Evolutionary conservation across 2,329 filamentous ascomycete species (phyloP), one percentile per base, ranked within the genome.

Genomic region (Pseudogymnoascus sp.): DNA sequence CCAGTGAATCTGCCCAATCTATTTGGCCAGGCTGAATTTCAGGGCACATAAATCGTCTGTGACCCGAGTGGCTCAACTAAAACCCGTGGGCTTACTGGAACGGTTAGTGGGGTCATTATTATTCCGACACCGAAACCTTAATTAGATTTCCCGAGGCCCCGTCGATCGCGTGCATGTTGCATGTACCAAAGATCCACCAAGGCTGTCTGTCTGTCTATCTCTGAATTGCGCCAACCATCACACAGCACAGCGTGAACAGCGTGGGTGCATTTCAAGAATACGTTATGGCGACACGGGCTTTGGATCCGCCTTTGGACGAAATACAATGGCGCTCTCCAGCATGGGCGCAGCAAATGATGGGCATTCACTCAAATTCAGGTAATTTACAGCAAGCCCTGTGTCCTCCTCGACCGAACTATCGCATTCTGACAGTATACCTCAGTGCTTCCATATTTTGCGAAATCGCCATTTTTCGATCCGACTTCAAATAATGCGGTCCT

Each of bases 401-500:
- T 31, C 37, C 21, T 34, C 12, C 28, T 62, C 18, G 40, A 62
- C 21, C 11, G 25, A 38, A 18, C 12, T 28, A 12, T 16, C 9
- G 18, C 34, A 14, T 21, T 12, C 59, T 60, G 31, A 60, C 38
- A 34, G n/a, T 56, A 5, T 56, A 12, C 28, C 21, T n/a, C 53
- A 8, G 66, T 89, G 65, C 82, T 88, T 64, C 86, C 83, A 76
- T 89, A 89, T 76, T 88, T 89, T 68, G 82, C 85, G 67, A 77
- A 82, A 65, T 88, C 86, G 65, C 85, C 86, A 23, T 89, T 88
- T 75, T 89, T 85, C 75, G 86, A 88, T 73, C 79, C 76, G 65
- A 88, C 84, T 1, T 88, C 84, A 67, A 89, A 88, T 73, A 89
- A 89, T 73, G 83, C 82, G 66, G 78, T 87, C 37, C 77, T 89